Evolutionary conservation across 2,329 filamentous ascomycete species (phyloP).

Genomic region (Ascochyta clinopodiicola): DNA sequence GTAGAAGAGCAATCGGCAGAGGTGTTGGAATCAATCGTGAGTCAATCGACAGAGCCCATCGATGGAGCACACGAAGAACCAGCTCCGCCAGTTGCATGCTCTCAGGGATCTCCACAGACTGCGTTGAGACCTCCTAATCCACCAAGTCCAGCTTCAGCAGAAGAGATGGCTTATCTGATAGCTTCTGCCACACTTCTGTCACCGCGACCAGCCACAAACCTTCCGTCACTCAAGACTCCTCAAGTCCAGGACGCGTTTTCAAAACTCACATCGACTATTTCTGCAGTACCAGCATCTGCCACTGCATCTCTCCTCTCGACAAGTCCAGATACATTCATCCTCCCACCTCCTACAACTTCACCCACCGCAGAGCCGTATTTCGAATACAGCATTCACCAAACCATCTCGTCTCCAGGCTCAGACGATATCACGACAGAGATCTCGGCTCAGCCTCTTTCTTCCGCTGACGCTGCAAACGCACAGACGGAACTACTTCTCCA

Average conservation of each 20-base stretch:
- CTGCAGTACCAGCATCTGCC: neutral
- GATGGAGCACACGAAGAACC: neutral
- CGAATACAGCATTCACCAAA: slow-evolving; percentile 32
- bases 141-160: neutral
- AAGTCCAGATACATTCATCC: neutral
- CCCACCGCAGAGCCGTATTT: slow-evolving; percentile 29
- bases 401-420: slow-evolving; percentile 7
- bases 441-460: slow-evolving; percentile 14
- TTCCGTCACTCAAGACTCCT: neutral
- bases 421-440: slow-evolving; percentile 3
- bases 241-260: too few relatives aligned
- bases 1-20: neutral
- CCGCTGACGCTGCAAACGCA: slow-evolving; percentile 25
- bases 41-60: neutral
- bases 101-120: neutral
- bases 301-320: too few relatives aligned
- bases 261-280: too few relatives aligned
- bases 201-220: neutral
- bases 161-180: neutral
- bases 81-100: neutral
- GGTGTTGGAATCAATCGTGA: too few relatives aligned
- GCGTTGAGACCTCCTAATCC: neutral
- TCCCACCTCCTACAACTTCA: neutral
- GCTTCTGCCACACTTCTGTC: neutral
- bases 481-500: slow-evolving; percentile 22